Evolutionary conservation across 768 basidiomycete genomes (phyloP).

Genomic region (Pholiota molesta): DNA sequence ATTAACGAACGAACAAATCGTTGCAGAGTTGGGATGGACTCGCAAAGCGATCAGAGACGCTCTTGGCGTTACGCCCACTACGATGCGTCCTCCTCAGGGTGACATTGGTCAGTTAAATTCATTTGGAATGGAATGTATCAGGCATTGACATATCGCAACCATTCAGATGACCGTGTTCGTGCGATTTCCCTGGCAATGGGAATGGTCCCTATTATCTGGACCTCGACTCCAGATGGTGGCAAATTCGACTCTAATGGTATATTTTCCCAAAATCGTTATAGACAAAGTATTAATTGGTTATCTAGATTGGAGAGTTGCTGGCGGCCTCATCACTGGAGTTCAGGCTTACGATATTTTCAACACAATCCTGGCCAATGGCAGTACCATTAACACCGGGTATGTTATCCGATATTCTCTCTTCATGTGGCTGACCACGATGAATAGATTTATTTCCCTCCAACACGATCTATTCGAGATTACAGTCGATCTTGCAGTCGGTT

Average conservation of each 20-base stretch:
- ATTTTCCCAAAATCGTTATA: background rate
- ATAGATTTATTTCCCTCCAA: conserved; percentile 84
- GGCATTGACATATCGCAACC: background rate
- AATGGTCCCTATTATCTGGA: conserved; percentile 89
- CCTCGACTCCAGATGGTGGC: conserved; percentile 53
- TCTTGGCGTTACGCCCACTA: conserved; percentile 77
- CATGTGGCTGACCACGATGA: background rate
- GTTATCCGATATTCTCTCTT: background rate
- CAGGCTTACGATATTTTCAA: conserved; percentile 71
- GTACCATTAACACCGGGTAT: conserved; percentile 59
- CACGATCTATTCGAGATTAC: conserved; percentile 86
- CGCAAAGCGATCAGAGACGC: conserved; percentile 78
- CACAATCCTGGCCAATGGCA: conserved; percentile 70
- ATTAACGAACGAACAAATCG: conserved; percentile 79
- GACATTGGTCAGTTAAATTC: conserved; percentile 59
- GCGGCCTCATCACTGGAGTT: conserved; percentile 62
- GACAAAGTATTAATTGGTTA: conserved; percentile 43
- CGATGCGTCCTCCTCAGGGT: conserved; percentile 81
- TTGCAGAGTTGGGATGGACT: conserved; percentile 94
- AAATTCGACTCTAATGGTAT: conserved; percentile 75
- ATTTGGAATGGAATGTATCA: background rate
- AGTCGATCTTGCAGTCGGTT: conserved; percentile 88
- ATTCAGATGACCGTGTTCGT: conserved; percentile 86
- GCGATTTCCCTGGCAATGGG: conserved; percentile 92
- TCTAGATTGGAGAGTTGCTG: conserved; percentile 86